Evolutionary conservation across 257 asterid genomes (phyloP).

Genomic region (Cruciata laevipes): DNA sequence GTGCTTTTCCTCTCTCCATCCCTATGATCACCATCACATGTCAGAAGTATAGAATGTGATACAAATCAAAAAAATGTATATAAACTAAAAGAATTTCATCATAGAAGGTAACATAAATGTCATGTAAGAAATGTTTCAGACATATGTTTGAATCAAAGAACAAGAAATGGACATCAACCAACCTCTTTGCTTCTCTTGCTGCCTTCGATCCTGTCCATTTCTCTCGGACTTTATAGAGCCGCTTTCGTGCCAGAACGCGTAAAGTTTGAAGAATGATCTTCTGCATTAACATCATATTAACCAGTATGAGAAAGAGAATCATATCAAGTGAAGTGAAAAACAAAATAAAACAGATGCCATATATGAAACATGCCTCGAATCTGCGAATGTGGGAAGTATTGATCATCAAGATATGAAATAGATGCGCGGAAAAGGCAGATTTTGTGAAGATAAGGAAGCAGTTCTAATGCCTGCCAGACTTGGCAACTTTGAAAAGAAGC

Average conservation of each 20-base stretch:
- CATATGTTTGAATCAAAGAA: neutral
- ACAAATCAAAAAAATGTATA: neutral
- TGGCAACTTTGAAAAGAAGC: constrained; percentile 10
- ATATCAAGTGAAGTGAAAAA: neutral
- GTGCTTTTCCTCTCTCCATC: constrained; percentile 3
- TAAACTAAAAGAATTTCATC: neutral
- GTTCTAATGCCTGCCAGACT: constrained; percentile 8
- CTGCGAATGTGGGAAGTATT: neutral
- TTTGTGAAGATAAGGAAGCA: constrained; percentile 9
- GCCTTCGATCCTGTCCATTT: constrained; percentile 1
- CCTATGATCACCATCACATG: neutral
- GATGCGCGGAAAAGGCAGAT: constrained; percentile 1
- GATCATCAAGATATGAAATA: constrained; percentile 4
- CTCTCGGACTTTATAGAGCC: constrained; percentile 10
- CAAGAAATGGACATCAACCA: neutral
- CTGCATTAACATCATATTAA: neutral
- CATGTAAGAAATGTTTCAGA: neutral
- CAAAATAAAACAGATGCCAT: too few species aligned
- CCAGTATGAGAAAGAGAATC: constrained; percentile 4
- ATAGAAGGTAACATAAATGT: neutral
- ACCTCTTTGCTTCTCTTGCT: constrained; percentile 10
- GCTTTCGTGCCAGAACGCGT: neutral
- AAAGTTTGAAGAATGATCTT: too few species aligned
- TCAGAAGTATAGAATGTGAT: neutral
- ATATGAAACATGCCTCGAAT: too few species aligned